Base-by-base conservation (phyloP, 768 basidiomycete species). In the Filobasidium floriforme region DNA sequence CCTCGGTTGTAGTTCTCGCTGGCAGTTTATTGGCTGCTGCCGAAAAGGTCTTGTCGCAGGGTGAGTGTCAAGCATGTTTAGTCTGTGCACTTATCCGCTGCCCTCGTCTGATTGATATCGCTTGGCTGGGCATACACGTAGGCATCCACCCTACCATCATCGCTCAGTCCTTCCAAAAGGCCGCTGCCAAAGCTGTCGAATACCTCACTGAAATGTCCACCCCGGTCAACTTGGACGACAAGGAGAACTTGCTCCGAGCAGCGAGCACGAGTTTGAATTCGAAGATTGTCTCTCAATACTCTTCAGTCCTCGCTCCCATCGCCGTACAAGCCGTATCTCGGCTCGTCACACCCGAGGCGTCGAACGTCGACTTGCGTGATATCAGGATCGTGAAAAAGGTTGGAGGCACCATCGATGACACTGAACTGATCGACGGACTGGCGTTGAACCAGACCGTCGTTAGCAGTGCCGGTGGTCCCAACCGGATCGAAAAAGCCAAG, bases 251-350 rank as follows among this genome's bases (percentile, higher is more conserved):
- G 1, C 81, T 97, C 18, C 87, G 91, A 54, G 96, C 94, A 18
- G 96, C 96, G 6, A 92, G 88, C 73, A 99, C 96, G 0, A 91
- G 89, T 40, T 81, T 99, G 28, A 97, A 94, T 81, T 98, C 96
- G 49, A 99, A 99, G 93, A 96, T 99, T 72, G 96, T 98, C 49
- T 98, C 96, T 19, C 96, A 98, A 84, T 98, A 98, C 79, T 98
- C 96, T 3, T 90, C 92, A 14, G 93, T 90, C 43, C 84, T 99
- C 70, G 90, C 96, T n/a, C 96, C 96, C 44, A 99, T 98, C 71
- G 96, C 96, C 18, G 96, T 99, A n/a, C 84, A 87, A 61, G 92
- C 94, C 32, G 96, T 99, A 49, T 90, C 88, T 24, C 89, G 92
- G 67, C 85, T 99, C 46, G 86, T 90, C 57, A 90, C 90, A 0